phyloP scores from a whole-genome alignment of 2,329 filamentous ascomycete species.

The Cytospora chrysosperma region DNA sequence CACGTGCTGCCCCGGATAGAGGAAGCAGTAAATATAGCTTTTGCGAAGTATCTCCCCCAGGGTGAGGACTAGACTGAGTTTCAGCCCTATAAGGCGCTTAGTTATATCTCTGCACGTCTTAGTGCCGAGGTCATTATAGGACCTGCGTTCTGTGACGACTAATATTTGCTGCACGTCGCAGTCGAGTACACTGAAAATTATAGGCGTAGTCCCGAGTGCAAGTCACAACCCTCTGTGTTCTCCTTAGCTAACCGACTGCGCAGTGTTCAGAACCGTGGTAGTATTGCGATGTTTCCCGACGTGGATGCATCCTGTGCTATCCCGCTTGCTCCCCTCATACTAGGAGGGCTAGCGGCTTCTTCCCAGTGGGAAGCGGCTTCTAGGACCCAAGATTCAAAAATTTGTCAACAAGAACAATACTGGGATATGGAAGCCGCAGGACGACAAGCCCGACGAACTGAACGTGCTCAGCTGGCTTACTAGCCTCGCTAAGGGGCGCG shows the following conservation, averaged over 20 bases:
- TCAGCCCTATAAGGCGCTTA: not conserved
- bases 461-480: conserved; percentile 1
- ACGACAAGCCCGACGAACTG: not conserved
- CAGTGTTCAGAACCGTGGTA: not conserved
- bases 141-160: not conserved
- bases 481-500: not conserved
- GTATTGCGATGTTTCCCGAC: not conserved
- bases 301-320: not conserved
- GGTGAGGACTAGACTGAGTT: not conserved
- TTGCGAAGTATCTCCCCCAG: not conserved
- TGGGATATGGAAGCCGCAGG: not conserved
- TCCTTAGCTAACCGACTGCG: not conserved
- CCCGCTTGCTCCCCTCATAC: not conserved
- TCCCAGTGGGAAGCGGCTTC: not conserved
- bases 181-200: not conserved
- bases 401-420: not conserved
- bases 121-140: not conserved
- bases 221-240: not conserved
- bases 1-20: not conserved
- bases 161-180: not conserved
- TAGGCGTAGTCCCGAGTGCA: not conserved
- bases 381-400: not conserved
- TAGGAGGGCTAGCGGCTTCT: not conserved
- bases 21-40: not conserved
- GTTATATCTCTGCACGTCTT: not conserved